Base-by-base conservation (phyloP, 1,284 basidiomycete species). In the Anthracocystis walkeri region DNA sequence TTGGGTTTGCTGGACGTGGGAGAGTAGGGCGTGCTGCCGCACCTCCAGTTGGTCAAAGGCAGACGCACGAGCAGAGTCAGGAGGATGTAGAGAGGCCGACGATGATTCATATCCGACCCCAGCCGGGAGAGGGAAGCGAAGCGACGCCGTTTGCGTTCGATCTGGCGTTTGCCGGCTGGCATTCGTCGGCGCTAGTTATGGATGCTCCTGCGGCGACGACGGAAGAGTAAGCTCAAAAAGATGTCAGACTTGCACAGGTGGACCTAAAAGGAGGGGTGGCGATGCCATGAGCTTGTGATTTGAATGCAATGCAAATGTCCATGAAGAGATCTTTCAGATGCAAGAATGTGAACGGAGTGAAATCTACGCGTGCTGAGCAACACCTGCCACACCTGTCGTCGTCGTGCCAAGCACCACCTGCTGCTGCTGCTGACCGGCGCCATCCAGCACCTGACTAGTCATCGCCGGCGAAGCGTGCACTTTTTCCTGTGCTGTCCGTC, bases 131-230 rank as follows among this genome's bases (percentile, higher is more conserved):
- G 18, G 45, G n/a, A 25, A 27, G 16, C 7, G 40, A 23, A 18
- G 46, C 18, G 3, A 44, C 33, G 35, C 33, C 57, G 21, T 76
- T 75, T 55, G 77, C 67, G 7, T 79, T 73, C 31, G 77, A 79
- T 46, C 55, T 79, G 14, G 77, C 70, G 0, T 76, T 79, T 55
- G 74, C 77, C 1, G 77, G 77, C 0, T 75, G 72, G 72, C 72
- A 75, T 38, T 58, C 53, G 4, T 51, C 45, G 2, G 72, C 72
- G 5, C 59, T 75, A 18, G 66, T 65, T 7, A 68, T 75, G 65
- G 20, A 64, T 6, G 41, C 48, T 4, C 67, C 67, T 8, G 23
- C 46, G 35, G 16, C 29, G 35, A 38, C 35, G 35, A 16, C 35
- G 35, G 12, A 33, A 12, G 33, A 38, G 35, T 38, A 12, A 38